Evolutionary conservation across 164 flowering plant species (phyloP).

Genomic region (Chimonanthus salicifolius): DNA sequence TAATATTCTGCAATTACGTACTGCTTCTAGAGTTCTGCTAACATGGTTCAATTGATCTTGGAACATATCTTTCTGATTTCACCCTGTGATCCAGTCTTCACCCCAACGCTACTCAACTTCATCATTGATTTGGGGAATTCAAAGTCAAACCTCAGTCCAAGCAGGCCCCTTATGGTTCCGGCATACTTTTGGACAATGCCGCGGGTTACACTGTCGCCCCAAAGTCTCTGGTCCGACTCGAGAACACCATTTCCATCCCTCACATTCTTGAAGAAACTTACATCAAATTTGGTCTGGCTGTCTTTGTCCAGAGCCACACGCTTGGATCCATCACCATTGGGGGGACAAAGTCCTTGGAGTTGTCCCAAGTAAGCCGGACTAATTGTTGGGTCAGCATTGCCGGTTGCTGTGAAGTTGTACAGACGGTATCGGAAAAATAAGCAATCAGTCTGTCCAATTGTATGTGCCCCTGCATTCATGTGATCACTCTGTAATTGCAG

Average conservation of each 20-base stretch:
- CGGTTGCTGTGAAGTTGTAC: slow-evolving; percentile 64
- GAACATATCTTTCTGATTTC: slow-evolving; percentile 67
- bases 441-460: slow-evolving; percentile 70
- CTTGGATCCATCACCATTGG: slow-evolving; percentile 44
- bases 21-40: no score
- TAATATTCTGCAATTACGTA: no score
- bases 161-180: slow-evolving; percentile 49
- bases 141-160: slow-evolving; percentile 47
- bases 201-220: slow-evolving; percentile 43
- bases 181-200: slow-evolving; percentile 43
- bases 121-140: slow-evolving; percentile 64
- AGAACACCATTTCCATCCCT: slow-evolving; percentile 54
- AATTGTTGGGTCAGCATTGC: slow-evolving; percentile 62
- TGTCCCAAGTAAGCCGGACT: slow-evolving; percentile 32
- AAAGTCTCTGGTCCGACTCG: slow-evolving; percentile 75
- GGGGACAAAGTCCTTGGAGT: slow-evolving; percentile 43
- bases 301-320: slow-evolving; percentile 54
- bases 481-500: no score
- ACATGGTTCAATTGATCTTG: slow-evolving; percentile 32
- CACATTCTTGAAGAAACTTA: slow-evolving; percentile 56
- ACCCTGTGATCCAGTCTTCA: slow-evolving; percentile 56
- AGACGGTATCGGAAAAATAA: slow-evolving; percentile 54
- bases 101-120: slow-evolving; percentile 65
- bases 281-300: slow-evolving; percentile 47
- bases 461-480: slow-evolving; percentile 55